phyloP scores from a whole-genome alignment of 2,329 filamentous ascomycete genomes.

The Ophiocordyceps camponoti-saundersi region DNA sequence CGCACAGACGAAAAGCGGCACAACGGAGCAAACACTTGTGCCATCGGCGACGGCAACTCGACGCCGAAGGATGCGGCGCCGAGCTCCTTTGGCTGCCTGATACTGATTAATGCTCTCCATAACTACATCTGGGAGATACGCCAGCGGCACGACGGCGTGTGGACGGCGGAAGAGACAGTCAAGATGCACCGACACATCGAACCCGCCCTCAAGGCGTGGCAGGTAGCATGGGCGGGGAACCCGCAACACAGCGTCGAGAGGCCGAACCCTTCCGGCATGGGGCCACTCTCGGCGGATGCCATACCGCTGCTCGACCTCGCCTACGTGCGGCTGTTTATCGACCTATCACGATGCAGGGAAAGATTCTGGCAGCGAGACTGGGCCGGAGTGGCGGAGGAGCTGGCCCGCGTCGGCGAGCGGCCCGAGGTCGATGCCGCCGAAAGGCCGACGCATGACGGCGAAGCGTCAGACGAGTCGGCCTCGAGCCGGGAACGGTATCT shows the following conservation, averaged over 20 bases:
- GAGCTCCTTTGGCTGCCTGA: conserved; percentile 80
- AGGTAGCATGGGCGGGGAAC: conserved; percentile 78
- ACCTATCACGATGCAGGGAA: conserved; percentile 81
- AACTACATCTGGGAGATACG: conserved; percentile 98
- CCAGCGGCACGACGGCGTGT: conserved; percentile 73
- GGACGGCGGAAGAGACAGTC: conserved; percentile 85
- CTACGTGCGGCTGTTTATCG: conserved; percentile 83
- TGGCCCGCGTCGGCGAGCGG: conserved; percentile 53
- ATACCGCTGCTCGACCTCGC: conserved; percentile 84
- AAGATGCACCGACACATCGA: conserved; percentile 94
- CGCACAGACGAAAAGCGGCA: conserved; percentile 53
- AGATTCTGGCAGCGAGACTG: conserved; percentile 90
- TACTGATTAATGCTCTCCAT: conserved; percentile 86
- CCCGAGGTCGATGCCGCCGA: conserved; percentile 23
- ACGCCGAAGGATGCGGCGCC: conserved; percentile 52
- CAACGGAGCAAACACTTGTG: too few species aligned
- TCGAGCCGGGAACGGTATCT: conserved; percentile 73
- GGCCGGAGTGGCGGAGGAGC: conserved; percentile 76
- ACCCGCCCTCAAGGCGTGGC: conserved; percentile 86
- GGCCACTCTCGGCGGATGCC: conserved; percentile 74
- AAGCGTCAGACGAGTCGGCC: conserved; percentile 24
- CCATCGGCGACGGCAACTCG: conserved; percentile 17
- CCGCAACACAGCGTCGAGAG: conserved; percentile 70
- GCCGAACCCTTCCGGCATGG: conserved; percentile 66
- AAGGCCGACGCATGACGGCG: conserved; percentile 11